Percentiles rank a stretch among this genome's conserved stretches.
Conservation (phyloP, 2,329 filamentous ascomycete genomes). For the Diaporthe sp. region DNA sequence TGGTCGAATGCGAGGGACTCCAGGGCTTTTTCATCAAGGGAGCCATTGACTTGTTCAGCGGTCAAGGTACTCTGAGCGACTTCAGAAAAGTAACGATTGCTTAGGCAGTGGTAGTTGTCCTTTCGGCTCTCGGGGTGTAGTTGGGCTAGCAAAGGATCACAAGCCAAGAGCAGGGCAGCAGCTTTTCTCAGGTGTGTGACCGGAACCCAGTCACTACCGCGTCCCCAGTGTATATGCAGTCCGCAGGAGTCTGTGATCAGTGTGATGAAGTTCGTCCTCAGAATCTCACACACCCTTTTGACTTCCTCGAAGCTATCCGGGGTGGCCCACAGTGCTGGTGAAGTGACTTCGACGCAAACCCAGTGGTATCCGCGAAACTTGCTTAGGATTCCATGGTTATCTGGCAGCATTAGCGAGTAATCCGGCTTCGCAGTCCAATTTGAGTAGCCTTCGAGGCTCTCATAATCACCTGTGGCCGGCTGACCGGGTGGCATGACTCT, state of each 20-base stretch:
- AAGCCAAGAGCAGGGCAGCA: constrained; percentile 1
- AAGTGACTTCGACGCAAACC: neutral
- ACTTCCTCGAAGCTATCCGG: neutral
- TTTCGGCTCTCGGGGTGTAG: constrained; percentile 7
- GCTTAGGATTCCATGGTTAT: neutral
- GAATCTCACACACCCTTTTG: neutral
- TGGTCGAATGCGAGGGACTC: neutral
- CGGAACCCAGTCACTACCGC: neutral
- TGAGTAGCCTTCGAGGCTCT: neutral
- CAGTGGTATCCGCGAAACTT: neutral
- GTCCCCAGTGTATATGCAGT: constrained; percentile 14
- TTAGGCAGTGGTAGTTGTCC: neutral
- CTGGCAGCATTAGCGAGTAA: neutral
- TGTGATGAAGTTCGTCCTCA: neutral
- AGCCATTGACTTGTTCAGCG: neutral
- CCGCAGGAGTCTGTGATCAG: neutral
- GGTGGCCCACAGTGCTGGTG: neutral
- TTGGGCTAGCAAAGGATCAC: constrained; percentile 1
- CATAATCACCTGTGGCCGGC: neutral
- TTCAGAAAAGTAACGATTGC: constrained; percentile 3
- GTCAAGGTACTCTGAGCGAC: neutral
- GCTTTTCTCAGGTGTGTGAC: neutral
- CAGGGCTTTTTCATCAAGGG: neutral
- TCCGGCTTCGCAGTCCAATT: neutral
- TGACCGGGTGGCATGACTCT: neutral